phyloP scores from a whole-genome alignment of 306 rosid genomes.

The Quercus alba region DNA sequence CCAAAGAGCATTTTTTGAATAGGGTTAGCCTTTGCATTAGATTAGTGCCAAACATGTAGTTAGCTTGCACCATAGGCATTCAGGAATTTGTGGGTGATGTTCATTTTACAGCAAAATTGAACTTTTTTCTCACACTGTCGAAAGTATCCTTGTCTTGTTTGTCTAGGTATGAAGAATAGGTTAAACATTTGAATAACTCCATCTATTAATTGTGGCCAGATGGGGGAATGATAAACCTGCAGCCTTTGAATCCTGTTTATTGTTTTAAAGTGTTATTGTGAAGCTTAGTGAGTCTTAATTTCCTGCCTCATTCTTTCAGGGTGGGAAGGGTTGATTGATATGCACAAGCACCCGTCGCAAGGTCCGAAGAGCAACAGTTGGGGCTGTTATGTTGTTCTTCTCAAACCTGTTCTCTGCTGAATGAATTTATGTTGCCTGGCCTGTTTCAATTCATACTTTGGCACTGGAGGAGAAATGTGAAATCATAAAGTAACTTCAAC shows the following conservation, averaged over 20 bases:
- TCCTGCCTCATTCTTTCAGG: conserved; percentile 12
- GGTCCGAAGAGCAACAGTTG: neutral
- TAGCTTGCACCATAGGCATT: neutral
- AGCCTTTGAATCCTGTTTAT: neutral
- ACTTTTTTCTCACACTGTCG: neutral
- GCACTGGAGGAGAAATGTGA: neutral
- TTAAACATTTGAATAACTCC: neutral
- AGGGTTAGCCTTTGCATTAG: neutral
- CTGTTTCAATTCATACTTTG: neutral
- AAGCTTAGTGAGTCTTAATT: neutral
- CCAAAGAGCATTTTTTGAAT: neutral
- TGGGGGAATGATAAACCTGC: neutral
- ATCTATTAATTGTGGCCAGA: neutral
- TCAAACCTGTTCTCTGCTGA: conserved; percentile 1
- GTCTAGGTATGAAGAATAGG: neutral
- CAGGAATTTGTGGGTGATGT: neutral
- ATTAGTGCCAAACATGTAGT: neutral
- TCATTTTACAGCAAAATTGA: neutral
- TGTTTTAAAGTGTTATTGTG: neutral
- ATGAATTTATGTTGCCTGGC: conserved; percentile 13
- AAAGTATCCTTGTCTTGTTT: neutral
- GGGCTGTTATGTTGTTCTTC: neutral
- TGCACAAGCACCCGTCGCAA: neutral
- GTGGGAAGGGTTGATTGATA: conserved; percentile 30
- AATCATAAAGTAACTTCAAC: conserved; percentile 13